Base-by-base conservation (phyloP, 2,329 filamentous ascomycete species). In the Aspergillus melleus region DNA sequence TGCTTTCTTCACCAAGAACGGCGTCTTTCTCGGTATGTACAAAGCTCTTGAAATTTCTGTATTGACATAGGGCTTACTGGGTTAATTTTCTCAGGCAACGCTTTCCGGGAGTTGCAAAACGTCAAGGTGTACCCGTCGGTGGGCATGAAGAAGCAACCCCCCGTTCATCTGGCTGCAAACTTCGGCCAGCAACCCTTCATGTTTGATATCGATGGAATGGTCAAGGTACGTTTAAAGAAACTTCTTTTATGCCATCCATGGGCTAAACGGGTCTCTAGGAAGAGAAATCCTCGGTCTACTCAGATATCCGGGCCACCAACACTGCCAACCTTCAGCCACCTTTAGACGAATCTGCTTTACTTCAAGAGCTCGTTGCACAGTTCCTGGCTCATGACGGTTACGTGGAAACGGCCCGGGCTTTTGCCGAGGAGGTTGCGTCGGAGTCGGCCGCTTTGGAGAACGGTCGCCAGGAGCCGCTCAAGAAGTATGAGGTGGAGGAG, bases 321-420 rank as follows among this genome's bases (percentile, higher is more conserved):
- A 84, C 88, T n/a, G 80, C 84, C 29, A 80, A 74, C 22, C 78
- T 95, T 6, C 84, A 86, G 36, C 85, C 86, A 2, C 82, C 83
- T 2, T 79, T 90, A 63, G 86, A 84, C 61, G 94, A 97, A 75
- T 88, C 87, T 1, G 83, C 90, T 26, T 83, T 98, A 52, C 87
- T 96, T 42, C 92, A 97, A 72, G 86, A 90, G 67, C 80, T 98
- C 58, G 87, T 94, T 19, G 83, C 92, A 44, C 93, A 97, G 76
- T 98, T 96, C 66, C 80, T 99, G 14, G 90, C 93, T 42, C 94
- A 98, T 68, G 95, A 98, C 69, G 95, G 95, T 60, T 98, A 97
- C 67, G 89, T 97, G 8, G 94, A 97, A 66, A 96, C 94, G 0
- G 93, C 93, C 9, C 86, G 88, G 64, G 92, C 91, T 0, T 98